A percentile compares a stretch with the other conserved stretches of the same genome.
Evolutionary conservation across 345 rosid genomes (phyloP).

Genomic region (Camelina sativa): DNA sequence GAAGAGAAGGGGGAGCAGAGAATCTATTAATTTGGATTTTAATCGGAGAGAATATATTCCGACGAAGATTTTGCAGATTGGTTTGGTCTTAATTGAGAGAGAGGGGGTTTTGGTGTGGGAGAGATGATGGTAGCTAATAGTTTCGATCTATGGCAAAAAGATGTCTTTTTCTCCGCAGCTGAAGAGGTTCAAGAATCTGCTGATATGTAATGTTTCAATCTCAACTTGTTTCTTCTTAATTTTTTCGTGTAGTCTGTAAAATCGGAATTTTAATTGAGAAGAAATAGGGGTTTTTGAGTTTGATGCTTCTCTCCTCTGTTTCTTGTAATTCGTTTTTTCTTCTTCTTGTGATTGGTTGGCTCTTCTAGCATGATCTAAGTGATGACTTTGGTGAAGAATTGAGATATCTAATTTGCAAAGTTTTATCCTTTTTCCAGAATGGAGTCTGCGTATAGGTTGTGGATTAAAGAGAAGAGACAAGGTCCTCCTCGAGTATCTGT

Average conservation of each 20-base stretch:
- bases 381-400: conserved; percentile 14
- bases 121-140: conserved; percentile 83
- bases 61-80: conserved; percentile 2
- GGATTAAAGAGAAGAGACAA: conserved; percentile 66
- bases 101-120: conserved; percentile 19
- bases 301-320: conserved; percentile 11
- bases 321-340: background rate
- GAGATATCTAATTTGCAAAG: background rate
- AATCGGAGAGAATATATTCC: conserved; percentile 19
- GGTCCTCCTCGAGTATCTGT: conserved; percentile 34
- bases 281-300: background rate
- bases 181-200: conserved; percentile 95
- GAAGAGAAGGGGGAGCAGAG: conserved; percentile 22
- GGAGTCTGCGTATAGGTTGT: conserved; percentile 79
- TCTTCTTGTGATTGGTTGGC: background rate
- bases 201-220: conserved; percentile 59
- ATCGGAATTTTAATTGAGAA: background rate
- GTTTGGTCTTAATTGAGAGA: conserved; percentile 1
- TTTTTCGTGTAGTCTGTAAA: conserved; percentile 15
- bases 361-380: conserved; percentile 15
- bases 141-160: conserved; percentile 88
- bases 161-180: conserved; percentile 87
- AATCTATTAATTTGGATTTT: conserved; percentile 12
- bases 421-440: conserved; percentile 51
- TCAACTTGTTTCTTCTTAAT: background rate